Evolutionary conservation across 345 rosid species (phyloP).

Genomic region (Citrus reticulata): DNA sequence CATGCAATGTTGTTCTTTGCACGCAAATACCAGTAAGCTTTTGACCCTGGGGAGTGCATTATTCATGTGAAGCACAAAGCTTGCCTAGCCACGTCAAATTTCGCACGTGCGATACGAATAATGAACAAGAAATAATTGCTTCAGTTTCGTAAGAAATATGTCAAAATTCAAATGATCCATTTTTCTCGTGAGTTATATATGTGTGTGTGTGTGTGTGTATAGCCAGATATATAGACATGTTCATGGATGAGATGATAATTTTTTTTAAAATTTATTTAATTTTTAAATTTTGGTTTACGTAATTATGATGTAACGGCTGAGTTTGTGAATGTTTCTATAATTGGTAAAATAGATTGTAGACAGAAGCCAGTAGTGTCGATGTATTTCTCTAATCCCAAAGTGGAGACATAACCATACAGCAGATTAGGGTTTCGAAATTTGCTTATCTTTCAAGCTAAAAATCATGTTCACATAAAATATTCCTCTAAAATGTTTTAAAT

Average conservation of each 20-base stretch:
- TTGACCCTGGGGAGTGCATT: neutral
- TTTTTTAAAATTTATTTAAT: too few relatives aligned
- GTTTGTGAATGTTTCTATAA: neutral
- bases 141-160: neutral
- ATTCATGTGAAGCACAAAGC: too few relatives aligned
- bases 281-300: too few relatives aligned
- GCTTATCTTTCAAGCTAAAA: neutral
- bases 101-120: neutral
- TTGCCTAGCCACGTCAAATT: too few relatives aligned
- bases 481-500: neutral
- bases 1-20: neutral
- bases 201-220: too few relatives aligned
- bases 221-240: neutral
- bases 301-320: neutral
- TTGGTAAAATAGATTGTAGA: neutral
- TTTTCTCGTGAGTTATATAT: too few relatives aligned
- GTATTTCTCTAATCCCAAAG: neutral
- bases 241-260: neutral
- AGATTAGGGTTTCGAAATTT: neutral
- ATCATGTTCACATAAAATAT: too few relatives aligned
- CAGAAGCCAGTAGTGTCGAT: neutral
- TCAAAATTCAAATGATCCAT: neutral
- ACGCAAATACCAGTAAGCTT: neutral
- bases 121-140: neutral
- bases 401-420: neutral